Evolutionary conservation across 345 rosid genomes (phyloP).

Genomic region (Crucihimalaya himalaica): DNA sequence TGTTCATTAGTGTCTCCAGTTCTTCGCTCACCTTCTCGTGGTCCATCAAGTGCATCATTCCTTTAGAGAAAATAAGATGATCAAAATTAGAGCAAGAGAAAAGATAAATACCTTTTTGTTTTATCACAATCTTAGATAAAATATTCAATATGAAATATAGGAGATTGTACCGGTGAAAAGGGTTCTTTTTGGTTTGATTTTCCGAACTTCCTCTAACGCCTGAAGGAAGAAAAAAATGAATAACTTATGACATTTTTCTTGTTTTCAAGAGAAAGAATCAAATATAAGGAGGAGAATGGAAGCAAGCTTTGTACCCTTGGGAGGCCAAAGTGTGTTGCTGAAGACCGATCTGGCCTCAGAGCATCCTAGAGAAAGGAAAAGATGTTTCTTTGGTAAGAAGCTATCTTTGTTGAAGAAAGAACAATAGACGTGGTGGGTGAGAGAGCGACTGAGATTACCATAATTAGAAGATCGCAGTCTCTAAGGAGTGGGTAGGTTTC

Average conservation of each 20-base stretch:
- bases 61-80: conserved; percentile 34
- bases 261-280: background rate
- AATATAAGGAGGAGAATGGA: background rate
- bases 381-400: conserved; percentile 27
- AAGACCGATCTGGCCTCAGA: conserved; percentile 82
- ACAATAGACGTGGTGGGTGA: background rate
- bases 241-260: no score
- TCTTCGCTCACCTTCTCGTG: conserved; percentile 69
- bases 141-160: background rate
- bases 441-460: conserved; percentile 49
- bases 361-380: conserved; percentile 62
- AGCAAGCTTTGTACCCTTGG: conserved; percentile 63
- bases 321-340: conserved; percentile 89
- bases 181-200: conserved; percentile 80
- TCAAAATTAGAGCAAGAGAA: conserved; percentile 19
- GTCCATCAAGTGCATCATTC: conserved; percentile 98
- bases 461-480: conserved; percentile 68
- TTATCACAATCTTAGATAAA: background rate
- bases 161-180: conserved; percentile 71
- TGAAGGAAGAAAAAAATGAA: conserved; percentile 34
- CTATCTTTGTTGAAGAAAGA: conserved; percentile 3
- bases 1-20: conserved; percentile 55
- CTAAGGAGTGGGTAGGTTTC: conserved; percentile 81
- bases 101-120: background rate
- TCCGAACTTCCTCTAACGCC: conserved; percentile 85